Percentiles rank a stretch among this genome's conserved stretches.
These are phyloP conservation scores for Passiflora organensis DNA, from an alignment of 345 rosid species.

Conservation along the genomic window DNA sequence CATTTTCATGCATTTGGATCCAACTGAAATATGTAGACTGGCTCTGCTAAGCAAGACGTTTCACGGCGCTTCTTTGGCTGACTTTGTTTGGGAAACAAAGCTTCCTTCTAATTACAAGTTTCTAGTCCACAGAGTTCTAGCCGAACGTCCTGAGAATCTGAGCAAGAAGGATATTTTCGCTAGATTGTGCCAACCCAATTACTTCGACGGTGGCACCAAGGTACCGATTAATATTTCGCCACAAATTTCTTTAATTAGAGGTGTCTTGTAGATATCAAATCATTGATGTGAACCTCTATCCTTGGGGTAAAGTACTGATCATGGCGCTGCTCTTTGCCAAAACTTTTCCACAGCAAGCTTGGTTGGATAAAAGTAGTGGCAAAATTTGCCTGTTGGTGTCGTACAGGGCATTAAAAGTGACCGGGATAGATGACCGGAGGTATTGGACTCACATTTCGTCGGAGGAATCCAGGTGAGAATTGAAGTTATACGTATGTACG, in stretches of 20 bases:
- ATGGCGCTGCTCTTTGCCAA: background rate
- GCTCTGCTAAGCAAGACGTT: slow-evolving; percentile 58
- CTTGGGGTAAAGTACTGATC: too few relatives aligned
- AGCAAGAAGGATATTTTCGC: slow-evolving; percentile 62
- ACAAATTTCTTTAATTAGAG: too few relatives aligned
- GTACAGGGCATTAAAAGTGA: slow-evolving; percentile 69
- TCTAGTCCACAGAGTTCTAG: slow-evolving; percentile 45
- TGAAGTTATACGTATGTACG: background rate
- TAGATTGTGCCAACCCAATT: slow-evolving; percentile 49
- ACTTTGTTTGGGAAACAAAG: slow-evolving; percentile 79
- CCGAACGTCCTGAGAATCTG: slow-evolving; percentile 21
- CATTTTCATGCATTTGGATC: slow-evolving; percentile 60
- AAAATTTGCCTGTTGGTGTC: slow-evolving; percentile 61
- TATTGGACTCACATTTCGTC: slow-evolving; percentile 77
- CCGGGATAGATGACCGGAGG: slow-evolving; percentile 86
- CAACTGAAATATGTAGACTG: slow-evolving; percentile 72
- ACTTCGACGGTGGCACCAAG: slow-evolving; percentile 65
- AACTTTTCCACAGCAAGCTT: slow-evolving; percentile 41
- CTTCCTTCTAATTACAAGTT: slow-evolving; percentile 68
- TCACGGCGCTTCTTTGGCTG: slow-evolving; percentile 59
- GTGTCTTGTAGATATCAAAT: too few relatives aligned
- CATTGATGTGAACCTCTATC: too few relatives aligned
- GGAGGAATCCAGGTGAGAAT: slow-evolving; percentile 71
- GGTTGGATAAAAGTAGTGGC: slow-evolving; percentile 79
- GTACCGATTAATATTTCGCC: slow-evolving; percentile 23